Evolutionary conservation across 2,329 filamentous ascomycete species (phyloP).

Genomic region (Ophiocordyceps robertsii): DNA sequence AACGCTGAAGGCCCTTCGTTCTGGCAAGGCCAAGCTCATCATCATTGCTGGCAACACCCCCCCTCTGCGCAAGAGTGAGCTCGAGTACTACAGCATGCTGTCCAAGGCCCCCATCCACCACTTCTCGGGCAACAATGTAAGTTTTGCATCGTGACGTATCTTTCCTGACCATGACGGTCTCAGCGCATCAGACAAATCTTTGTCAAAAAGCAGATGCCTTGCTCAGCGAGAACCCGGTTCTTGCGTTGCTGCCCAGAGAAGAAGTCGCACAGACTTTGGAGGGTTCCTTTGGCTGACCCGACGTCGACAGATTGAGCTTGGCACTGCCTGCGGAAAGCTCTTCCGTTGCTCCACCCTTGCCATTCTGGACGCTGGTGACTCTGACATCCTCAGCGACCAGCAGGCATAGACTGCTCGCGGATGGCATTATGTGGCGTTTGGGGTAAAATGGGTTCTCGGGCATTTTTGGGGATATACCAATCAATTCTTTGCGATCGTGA

Average conservation of each 20-base stretch:
- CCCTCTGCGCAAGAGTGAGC: constrained; percentile 93
- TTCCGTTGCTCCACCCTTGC: constrained; percentile 98
- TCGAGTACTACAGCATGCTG: constrained; percentile 90
- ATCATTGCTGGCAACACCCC: constrained; percentile 91
- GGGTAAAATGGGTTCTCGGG: constrained; percentile 21
- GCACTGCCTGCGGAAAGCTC: constrained; percentile 96
- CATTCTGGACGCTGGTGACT: constrained; percentile 94
- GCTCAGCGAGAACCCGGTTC: constrained; percentile 10
- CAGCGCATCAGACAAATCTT: not conserved
- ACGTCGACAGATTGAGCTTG: constrained; percentile 75
- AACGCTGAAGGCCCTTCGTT: constrained; percentile 71
- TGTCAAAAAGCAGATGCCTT: constrained; percentile 6
- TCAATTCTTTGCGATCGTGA: constrained; percentile 18
- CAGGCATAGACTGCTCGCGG: constrained; percentile 35
- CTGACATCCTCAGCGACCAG: constrained; percentile 83
- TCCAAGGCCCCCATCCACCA: constrained; percentile 94
- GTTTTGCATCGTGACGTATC: constrained; percentile 24
- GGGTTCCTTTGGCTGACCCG: constrained; percentile 57
- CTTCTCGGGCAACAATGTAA: constrained; percentile 98
- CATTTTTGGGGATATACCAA: constrained; percentile 22
- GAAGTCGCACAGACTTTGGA: constrained; percentile 83
- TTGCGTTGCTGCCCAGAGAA: constrained; percentile 67
- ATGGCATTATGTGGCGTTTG: constrained; percentile 28
- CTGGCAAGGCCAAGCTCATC: constrained; percentile 97
- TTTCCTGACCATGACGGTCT: not conserved